Base-by-base conservation (phyloP, 495 filamentous ascomycete genomes). In the Talaromyces stipitatus region DNA sequence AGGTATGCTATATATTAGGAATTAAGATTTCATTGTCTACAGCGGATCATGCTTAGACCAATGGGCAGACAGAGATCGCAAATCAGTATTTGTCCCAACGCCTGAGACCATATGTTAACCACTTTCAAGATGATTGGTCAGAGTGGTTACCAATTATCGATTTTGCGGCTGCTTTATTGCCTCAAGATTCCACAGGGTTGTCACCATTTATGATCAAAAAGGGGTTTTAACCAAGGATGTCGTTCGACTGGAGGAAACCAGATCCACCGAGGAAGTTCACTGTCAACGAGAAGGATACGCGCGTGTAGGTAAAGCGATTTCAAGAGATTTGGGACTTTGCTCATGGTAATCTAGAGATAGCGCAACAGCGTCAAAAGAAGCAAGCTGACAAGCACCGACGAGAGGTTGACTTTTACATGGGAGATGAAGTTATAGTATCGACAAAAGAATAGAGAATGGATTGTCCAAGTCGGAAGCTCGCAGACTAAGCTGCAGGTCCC, bases 11-110 rank as follows among this genome's bases (percentile, higher is more conserved):
- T 20, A 47, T 64, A 2, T 54, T 63, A 1, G 28, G 52, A 2
- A 55, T 66, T 14, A 18, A 59, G n/a, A 22, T 53, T 10, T 57
- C 57, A 23, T 50, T 68, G 4, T 68, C 55, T 9, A 68, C 61
- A 14, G 56, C 58, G 2, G 54, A 61, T 14, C 56, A 70, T 47
- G 53, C 54, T 1, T 27, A 63, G 22, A 62, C 61, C 5, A 56
- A 68, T 45, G 60, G 61, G 1, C 41, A 58, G 28, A 60, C 28
- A 9, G 58, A 63, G 32, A 33, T 54, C 4, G 7, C 11, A 7
- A 51, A 60, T 26, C 46, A 50, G 18, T 24, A 58, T 27, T 47
- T 61, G 8, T 47, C 50, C 24, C 7, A 57, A 18, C n/a, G 55
- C 0, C 24, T 62, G 7, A 16, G 56, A 8, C 51, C 22, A 2